phyloP scores from a whole-genome alignment of 2,329 filamentous ascomycete genomes.

The Alternaria hordeiaustralica region DNA sequence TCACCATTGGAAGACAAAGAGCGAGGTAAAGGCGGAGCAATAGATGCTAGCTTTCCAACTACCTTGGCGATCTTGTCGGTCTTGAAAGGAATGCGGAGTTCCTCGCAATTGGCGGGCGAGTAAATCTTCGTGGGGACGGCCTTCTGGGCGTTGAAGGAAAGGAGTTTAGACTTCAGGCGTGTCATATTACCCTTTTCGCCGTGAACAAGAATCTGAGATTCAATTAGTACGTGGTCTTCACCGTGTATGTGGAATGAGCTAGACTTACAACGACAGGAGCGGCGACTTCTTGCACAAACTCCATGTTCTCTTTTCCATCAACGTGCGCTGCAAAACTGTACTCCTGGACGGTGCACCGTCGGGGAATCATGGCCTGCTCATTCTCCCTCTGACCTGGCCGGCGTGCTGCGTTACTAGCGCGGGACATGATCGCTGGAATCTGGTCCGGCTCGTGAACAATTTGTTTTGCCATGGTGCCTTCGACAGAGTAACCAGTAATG shows the following conservation, averaged over 20 bases:
- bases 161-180: conserved; percentile 89
- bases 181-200: conserved; percentile 99
- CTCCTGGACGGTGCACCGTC: conserved; percentile 91
- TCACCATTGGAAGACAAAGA: conserved; percentile 43
- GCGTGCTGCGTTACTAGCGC: conserved; percentile 57
- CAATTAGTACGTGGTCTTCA: conserved; percentile 10
- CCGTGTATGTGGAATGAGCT: neutral
- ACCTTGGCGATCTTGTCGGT: conserved; percentile 96
- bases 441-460: conserved; percentile 94
- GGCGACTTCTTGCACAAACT: conserved; percentile 93
- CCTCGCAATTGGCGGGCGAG: conserved; percentile 93
- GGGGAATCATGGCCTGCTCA: conserved; percentile 90
- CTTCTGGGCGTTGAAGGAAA: conserved; percentile 88
- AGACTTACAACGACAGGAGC: conserved; percentile 87
- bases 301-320: conserved; percentile 91
- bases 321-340: conserved; percentile 97
- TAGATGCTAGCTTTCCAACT: conserved; percentile 87
- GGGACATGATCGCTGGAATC: conserved; percentile 90
- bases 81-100: conserved; percentile 92
- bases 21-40: conserved; percentile 66
- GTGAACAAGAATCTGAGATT: conserved; percentile 83
- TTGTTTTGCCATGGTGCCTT: conserved; percentile 97
- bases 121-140: conserved; percentile 86
- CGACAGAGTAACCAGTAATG: conserved; percentile 97
- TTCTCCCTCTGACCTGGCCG: conserved; percentile 69